Conservation (phyloP, 495 filamentous ascomycete species). For the Penicillium fimorum region DNA sequence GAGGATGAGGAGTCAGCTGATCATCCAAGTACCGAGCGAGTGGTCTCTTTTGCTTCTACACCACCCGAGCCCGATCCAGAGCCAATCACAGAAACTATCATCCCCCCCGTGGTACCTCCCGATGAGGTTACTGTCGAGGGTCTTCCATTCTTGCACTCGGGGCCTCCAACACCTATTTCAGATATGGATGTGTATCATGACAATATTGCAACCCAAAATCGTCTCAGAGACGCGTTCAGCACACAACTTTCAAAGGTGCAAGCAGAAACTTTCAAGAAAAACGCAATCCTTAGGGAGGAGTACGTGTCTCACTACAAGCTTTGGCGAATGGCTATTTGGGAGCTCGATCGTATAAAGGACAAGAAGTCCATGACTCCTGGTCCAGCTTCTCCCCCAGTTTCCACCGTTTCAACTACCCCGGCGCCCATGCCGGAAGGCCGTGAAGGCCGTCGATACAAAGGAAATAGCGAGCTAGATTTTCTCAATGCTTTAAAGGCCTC, state of each 20-base stretch:
- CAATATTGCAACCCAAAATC: constrained; percentile 35
- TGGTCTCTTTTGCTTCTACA: constrained; percentile 17
- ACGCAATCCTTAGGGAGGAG: constrained; percentile 40
- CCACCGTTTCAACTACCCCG: constrained; percentile 37
- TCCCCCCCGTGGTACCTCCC: constrained; percentile 10
- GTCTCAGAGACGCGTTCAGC: constrained; percentile 35
- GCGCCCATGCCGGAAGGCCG: constrained; percentile 54
- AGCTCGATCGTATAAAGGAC: constrained; percentile 63
- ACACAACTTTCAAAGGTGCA: constrained; percentile 39
- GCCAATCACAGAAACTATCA: constrained; percentile 11
- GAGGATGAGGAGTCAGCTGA: constrained; percentile 12
- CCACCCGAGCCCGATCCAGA: constrained; percentile 7
- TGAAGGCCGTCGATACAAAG: constrained; percentile 59
- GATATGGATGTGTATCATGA: constrained; percentile 50
- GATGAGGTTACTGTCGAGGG: constrained; percentile 35
- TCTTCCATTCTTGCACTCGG: constrained; percentile 49
- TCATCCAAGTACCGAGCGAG: constrained; percentile 9
- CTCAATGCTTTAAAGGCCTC: constrained; percentile 75
- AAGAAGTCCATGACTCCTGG: constrained; percentile 49
- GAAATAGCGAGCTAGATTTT: constrained; percentile 73
- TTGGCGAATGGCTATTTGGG: constrained; percentile 50
- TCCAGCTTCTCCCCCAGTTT: constrained; percentile 49
- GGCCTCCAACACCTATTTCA: constrained; percentile 50
- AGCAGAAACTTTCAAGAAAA: constrained; percentile 43
- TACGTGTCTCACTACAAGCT: constrained; percentile 46